Percentiles rank a stretch among this genome's conserved stretches.
Evolutionary conservation across 1,139 yeast genomes (phyloP).

Genomic region (Hyphopichia pseudoburtonii): DNA sequence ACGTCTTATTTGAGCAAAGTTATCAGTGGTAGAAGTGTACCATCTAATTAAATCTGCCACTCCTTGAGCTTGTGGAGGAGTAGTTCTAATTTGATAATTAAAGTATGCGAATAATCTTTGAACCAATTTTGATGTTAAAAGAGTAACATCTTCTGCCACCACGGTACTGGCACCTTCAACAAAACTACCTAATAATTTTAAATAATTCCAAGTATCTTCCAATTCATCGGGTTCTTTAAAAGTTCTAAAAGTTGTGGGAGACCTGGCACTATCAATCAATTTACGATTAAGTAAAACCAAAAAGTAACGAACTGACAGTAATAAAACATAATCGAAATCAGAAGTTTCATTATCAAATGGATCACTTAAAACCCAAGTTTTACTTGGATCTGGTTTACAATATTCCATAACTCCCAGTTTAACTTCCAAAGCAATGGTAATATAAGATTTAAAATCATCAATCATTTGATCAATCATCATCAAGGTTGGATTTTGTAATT

Average conservation of each 20-base stretch:
- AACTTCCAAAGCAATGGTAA: conserved; percentile 73
- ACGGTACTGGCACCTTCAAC: conserved; percentile 85
- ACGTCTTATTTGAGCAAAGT: conserved; percentile 81
- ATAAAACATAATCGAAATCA: conserved; percentile 68
- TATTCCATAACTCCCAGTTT: conserved; percentile 67
- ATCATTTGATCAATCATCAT: conserved; percentile 96
- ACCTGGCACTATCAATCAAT: conserved; percentile 72
- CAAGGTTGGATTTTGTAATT: conserved; percentile 82
- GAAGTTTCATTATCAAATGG: conserved; percentile 55
- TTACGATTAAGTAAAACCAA: conserved; percentile 72
- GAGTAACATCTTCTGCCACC: conserved; percentile 74
- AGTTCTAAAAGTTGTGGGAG: conserved; percentile 66
- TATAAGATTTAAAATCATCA: conserved; percentile 78
- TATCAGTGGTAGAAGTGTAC: conserved; percentile 81
- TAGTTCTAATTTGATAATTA: conserved; percentile 67
- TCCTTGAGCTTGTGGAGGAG: conserved; percentile 49
- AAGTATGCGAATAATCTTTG: conserved; percentile 70
- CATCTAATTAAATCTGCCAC: conserved; percentile 70
- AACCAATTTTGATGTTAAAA: conserved; percentile 64
- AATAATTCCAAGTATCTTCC: conserved; percentile 72
- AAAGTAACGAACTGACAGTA: conserved; percentile 74
- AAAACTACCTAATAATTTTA: conserved; percentile 68
- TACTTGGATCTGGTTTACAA: conserved; percentile 57
- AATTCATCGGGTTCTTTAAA: conserved; percentile 91
- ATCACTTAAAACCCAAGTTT: conserved; percentile 75